These are phyloP conservation scores for Taiwanofungus camphoratus DNA, from an alignment of 1,284 basidiomycete species.

Conservation along the genomic window DNA sequence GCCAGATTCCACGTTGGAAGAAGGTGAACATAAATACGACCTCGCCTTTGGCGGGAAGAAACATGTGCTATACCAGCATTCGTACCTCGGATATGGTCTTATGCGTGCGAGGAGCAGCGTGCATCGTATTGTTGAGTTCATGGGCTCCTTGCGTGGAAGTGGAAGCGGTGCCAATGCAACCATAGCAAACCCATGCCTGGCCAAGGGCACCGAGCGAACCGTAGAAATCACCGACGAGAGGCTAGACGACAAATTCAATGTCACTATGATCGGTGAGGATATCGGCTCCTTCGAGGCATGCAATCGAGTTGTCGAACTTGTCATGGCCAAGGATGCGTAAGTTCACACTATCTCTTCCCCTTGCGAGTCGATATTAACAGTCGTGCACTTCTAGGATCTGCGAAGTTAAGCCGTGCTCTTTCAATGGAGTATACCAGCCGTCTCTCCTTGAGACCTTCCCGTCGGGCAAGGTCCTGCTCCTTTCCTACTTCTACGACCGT, in stretches of 20 bases:
- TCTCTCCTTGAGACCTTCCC: constrained; percentile 89
- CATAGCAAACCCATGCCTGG: constrained; percentile 76
- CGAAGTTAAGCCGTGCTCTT: constrained; percentile 88
- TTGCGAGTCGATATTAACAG: no score
- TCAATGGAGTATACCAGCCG: constrained; percentile 97
- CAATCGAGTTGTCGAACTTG: constrained; percentile 79
- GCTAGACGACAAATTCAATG: constrained; percentile 43
- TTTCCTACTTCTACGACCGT: constrained; percentile 98
- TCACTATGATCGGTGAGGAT: constrained; percentile 79
- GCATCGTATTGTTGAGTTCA: constrained; percentile 88
- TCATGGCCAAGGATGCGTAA: constrained; percentile 94
- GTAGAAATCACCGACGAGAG: constrained; percentile 70
- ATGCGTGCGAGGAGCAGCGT: constrained; percentile 87
- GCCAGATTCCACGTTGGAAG: constrained; percentile 50
- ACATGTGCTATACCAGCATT: constrained; percentile 88
- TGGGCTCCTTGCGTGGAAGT: constrained; percentile 46
- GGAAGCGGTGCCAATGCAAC: constrained; percentile 35
- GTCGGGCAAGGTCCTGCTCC: constrained; percentile 71
- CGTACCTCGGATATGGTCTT: constrained; percentile 93
- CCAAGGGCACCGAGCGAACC: constrained; percentile 54
- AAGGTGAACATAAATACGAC: constrained; percentile 93
- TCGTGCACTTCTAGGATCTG: constrained; percentile 81
- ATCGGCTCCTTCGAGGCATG: constrained; percentile 85
- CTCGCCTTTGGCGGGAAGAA: constrained; percentile 70
- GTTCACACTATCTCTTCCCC: constrained; percentile 32